phyloP scores from a whole-genome alignment of 176 grass and related monocot species.

The Musa beccarii region DNA sequence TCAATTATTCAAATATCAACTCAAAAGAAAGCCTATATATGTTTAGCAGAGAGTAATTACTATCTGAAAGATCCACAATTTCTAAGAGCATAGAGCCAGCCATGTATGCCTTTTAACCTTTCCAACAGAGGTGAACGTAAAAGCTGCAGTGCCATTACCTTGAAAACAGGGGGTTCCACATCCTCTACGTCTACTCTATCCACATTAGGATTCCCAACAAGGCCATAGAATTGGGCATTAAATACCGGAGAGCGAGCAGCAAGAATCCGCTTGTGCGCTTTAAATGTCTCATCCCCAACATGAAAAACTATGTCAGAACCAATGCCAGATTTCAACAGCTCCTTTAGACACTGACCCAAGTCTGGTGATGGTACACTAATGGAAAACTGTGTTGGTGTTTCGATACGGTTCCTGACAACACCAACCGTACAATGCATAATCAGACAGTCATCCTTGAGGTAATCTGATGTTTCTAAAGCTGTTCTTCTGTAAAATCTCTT shows the following conservation, averaged over 20 bases:
- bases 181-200: constrained; percentile 55
- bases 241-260: constrained; percentile 77
- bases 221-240: constrained; percentile 87
- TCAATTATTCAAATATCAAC: not conserved
- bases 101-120: not conserved
- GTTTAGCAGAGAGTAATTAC: not conserved
- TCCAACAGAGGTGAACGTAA: not conserved
- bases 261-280: constrained; percentile 77
- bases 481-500: constrained; percentile 82
- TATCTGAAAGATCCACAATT: no score
- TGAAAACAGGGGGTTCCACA: constrained; percentile 75
- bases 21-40: not conserved
- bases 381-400: constrained; percentile 49
- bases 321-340: constrained; percentile 40
- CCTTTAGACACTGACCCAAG: constrained; percentile 52
- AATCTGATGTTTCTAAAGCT: constrained; percentile 56
- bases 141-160: constrained; percentile 33
- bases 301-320: constrained; percentile 67
- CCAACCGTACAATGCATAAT: constrained; percentile 79
- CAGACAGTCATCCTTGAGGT: constrained; percentile 62
- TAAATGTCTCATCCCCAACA: constrained; percentile 51
- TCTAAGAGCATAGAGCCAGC: not conserved
- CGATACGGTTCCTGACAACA: constrained; percentile 60
- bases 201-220: constrained; percentile 60
- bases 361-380: constrained; percentile 52